Base-by-base conservation (phyloP, 1,139 yeast species). In the Pichia sp. region DNA sequence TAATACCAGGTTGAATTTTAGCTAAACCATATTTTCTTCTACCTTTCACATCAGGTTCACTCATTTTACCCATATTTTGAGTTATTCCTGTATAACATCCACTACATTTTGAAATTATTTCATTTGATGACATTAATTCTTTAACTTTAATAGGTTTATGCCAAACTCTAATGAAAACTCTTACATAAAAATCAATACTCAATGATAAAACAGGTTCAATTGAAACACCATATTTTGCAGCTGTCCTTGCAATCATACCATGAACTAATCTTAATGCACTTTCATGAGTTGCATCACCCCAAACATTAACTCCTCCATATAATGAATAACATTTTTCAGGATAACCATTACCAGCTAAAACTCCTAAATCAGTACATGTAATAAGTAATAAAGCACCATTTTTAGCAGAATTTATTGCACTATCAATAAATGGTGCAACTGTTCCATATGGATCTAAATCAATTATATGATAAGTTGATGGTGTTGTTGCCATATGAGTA, bases 361-460 rank as follows among this genome's bases (percentile, higher is more conserved):
- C 97, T 0, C 96, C 95, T 22, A 95, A 75, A 67, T 92, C 99
- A 0, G 99, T 92, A 63, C 98, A 94, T 0, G 99, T 92, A 7
- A 92, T 92, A 40, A 90, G 68, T 55, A 92, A 65, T 40, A 92
- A 61, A 0, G 97, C 99, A 41, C 83, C 92, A 54, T 89, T 90
- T 43, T 75, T 77, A 12, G 90, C 75, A 34, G 83, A 70, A 56
- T 87, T 95, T 30, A 92, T 71, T 0, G 97, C 97, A 28, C 92
- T 77, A 61, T 92, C 98, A 35, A 92, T 73, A 60, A 92, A 92
- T 6, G 97, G 97, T 1, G 96, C 78, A 0, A 97, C 98, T 0
- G 97, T 84, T 23, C 99, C 99, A 61, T 92, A 92, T 0, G 99
- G 99, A 61, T 92, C 99, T 46, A 92, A 73, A 65, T 92, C 99